Percentiles rank a stretch among this genome's conserved stretches.
Conservation (phyloP, 306 rosid genomes). For the Delonix regia region DNA sequence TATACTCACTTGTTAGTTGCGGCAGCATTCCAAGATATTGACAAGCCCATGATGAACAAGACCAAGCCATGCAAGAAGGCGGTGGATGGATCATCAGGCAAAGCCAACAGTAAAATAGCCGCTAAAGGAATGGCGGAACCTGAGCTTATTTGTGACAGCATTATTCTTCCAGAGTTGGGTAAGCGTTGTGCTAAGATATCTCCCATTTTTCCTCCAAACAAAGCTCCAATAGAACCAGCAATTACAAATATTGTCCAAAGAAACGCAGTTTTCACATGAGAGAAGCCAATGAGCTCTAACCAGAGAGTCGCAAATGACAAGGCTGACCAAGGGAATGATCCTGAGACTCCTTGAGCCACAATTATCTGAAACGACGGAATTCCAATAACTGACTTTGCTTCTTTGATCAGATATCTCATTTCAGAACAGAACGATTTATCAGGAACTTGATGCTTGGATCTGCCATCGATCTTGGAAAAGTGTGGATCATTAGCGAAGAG, state of each 20-base stretch:
- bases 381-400: slow-evolving; percentile 64
- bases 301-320: slow-evolving; percentile 81
- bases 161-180: slow-evolving; percentile 75
- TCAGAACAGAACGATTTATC: slow-evolving; percentile 46
- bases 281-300: slow-evolving; percentile 88
- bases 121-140: slow-evolving; percentile 80
- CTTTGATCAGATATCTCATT: slow-evolving; percentile 56
- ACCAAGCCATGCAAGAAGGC: slow-evolving; percentile 66
- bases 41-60: slow-evolving; percentile 73
- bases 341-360: slow-evolving; percentile 92
- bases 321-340: slow-evolving; percentile 87
- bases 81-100: slow-evolving; percentile 76
- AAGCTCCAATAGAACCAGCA: slow-evolving; percentile 71
- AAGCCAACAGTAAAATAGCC: slow-evolving; percentile 57
- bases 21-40: slow-evolving; percentile 67
- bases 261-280: slow-evolving; percentile 67
- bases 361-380: slow-evolving; percentile 85
- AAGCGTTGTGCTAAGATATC: slow-evolving; percentile 61
- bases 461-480: slow-evolving; percentile 36
- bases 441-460: neutral
- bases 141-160: slow-evolving; percentile 80
- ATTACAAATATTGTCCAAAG: slow-evolving; percentile 65
- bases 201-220: slow-evolving; percentile 86
- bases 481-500: slow-evolving; percentile 77
- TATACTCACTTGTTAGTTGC: slow-evolving; percentile 79